Percentiles rank a stretch among this genome's conserved stretches.
Evolutionary conservation across 495 filamentous ascomycete genomes (phyloP).

Genomic region (Extremus antarcticus): DNA sequence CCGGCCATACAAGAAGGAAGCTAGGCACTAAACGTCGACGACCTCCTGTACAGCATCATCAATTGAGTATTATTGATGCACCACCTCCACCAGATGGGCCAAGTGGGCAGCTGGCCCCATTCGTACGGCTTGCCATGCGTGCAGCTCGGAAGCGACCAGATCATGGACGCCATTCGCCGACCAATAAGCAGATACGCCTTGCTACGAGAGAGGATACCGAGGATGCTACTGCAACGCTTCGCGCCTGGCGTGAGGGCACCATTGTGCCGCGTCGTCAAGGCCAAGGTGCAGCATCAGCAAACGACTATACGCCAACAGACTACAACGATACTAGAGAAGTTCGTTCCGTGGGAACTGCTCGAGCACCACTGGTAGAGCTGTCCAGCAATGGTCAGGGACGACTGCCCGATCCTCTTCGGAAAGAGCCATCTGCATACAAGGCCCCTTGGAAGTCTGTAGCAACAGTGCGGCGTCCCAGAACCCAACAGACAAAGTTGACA

Average conservation of each 20-base stretch:
- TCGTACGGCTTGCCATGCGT: slow-evolving; percentile 69
- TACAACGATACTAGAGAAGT: not conserved
- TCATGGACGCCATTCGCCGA: slow-evolving; percentile 62
- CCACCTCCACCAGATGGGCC: slow-evolving; percentile 25
- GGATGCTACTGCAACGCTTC: slow-evolving; percentile 58
- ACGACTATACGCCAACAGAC: not conserved
- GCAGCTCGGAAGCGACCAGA: slow-evolving; percentile 50
- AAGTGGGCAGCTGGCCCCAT: slow-evolving; percentile 46
- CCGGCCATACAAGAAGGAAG: not conserved
- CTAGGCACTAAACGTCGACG: slow-evolving; percentile 9
- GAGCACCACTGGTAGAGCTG: slow-evolving; percentile 16
- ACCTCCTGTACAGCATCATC: slow-evolving; percentile 29
- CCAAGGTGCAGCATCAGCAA: slow-evolving; percentile 18
- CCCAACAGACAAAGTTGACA: not conserved
- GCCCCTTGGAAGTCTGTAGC: not conserved
- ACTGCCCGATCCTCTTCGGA: slow-evolving; percentile 3
- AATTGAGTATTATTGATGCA: slow-evolving; percentile 63
- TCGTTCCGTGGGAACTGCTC: slow-evolving; percentile 19
- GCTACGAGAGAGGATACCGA: slow-evolving; percentile 61
- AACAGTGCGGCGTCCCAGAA: not conserved
- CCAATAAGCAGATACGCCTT: slow-evolving; percentile 60
- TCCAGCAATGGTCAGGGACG: slow-evolving; percentile 2
- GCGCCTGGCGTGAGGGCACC: slow-evolving; percentile 64
- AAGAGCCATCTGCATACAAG: not conserved
- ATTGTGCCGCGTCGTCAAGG: slow-evolving; percentile 38